A percentile compares a stretch with the other conserved stretches of the same genome.
Evolutionary conservation across 164 flowering plant species (phyloP).

Genomic region (Piper longum): DNA sequence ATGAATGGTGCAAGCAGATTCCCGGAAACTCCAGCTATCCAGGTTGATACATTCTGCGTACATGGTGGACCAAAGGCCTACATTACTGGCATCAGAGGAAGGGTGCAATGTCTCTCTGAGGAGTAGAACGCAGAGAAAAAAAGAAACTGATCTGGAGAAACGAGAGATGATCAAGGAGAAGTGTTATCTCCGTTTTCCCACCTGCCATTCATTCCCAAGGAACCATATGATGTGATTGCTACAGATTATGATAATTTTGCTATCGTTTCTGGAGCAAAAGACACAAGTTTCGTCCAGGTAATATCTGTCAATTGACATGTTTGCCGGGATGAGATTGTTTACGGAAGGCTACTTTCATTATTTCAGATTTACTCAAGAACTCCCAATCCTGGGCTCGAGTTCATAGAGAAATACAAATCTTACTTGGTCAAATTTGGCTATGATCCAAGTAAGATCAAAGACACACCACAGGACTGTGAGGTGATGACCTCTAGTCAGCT

Average conservation of each 20-base stretch:
- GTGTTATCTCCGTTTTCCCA: constrained; percentile 84
- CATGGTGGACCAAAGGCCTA: constrained; percentile 92
- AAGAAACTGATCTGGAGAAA: constrained; percentile 47
- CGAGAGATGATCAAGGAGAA: constrained; percentile 76
- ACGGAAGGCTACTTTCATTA: background rate
- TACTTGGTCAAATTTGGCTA: constrained; percentile 59
- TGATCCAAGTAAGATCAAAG: constrained; percentile 66
- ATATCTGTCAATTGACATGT: background rate
- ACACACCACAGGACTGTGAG: constrained; percentile 91
- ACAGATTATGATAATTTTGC: constrained; percentile 81
- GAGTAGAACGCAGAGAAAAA: constrained; percentile 39
- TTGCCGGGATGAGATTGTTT: background rate
- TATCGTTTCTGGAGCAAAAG: constrained; percentile 93
- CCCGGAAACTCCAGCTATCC: constrained; percentile 40
- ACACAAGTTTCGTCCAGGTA: constrained; percentile 73
- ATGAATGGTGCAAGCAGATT: constrained; percentile 2
- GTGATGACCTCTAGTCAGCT: constrained; percentile 56
- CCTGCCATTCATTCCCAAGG: constrained; percentile 87
- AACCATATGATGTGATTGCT: constrained; percentile 85
- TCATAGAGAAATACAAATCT: constrained; percentile 69
- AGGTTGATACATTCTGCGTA: constrained; percentile 86
- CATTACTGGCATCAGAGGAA: constrained; percentile 50
- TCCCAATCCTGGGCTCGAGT: constrained; percentile 72
- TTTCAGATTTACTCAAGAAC: constrained; percentile 80
- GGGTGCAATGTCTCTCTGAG: constrained; percentile 67